A percentile compares a stretch with the other conserved stretches of the same genome.
Evolutionary conservation across 1,139 yeast genomes (phyloP).

Genomic region (Scheffersomyces stambukii): DNA sequence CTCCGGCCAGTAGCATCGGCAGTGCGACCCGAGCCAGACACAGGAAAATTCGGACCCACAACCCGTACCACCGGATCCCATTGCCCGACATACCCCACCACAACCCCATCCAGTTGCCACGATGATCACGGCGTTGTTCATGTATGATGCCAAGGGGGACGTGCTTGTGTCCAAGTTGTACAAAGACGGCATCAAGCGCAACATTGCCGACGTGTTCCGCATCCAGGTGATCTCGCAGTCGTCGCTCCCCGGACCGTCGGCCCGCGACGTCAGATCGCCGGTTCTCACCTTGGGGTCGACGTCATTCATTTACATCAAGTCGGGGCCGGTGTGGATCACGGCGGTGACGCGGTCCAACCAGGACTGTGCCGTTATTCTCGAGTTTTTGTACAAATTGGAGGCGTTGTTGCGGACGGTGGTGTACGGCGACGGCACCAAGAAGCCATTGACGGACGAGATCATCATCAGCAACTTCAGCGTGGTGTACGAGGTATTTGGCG

Average conservation of each 20-base stretch:
- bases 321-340: slow-evolving; percentile 72
- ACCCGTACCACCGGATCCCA: too few relatives aligned
- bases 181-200: slow-evolving; percentile 59
- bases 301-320: slow-evolving; percentile 75
- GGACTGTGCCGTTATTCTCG: slow-evolving; percentile 77
- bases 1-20: too few relatives aligned
- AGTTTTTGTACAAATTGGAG: slow-evolving; percentile 65
- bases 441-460: slow-evolving; percentile 23
- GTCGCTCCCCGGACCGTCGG: slow-evolving; percentile 51
- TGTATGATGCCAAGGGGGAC: slow-evolving; percentile 80
- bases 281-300: slow-evolving; percentile 89
- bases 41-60: too few relatives aligned
- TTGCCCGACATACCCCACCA: too few relatives aligned
- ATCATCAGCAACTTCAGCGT: slow-evolving; percentile 53
- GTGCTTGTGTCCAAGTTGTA: slow-evolving; percentile 74
- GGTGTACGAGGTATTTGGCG: slow-evolving; percentile 76
- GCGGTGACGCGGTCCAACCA: slow-evolving; percentile 86
- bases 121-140: slow-evolving; percentile 78
- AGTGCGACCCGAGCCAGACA: too few relatives aligned
- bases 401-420: slow-evolving; percentile 31
- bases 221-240: slow-evolving; percentile 73
- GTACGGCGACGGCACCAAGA: slow-evolving; percentile 7
- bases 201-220: slow-evolving; percentile 85
- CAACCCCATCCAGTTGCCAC: background rate
- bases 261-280: slow-evolving; percentile 60